Evolutionary conservation across 2,329 filamentous ascomycete species (phyloP).

Genomic region (Intubia oerlemansii): DNA sequence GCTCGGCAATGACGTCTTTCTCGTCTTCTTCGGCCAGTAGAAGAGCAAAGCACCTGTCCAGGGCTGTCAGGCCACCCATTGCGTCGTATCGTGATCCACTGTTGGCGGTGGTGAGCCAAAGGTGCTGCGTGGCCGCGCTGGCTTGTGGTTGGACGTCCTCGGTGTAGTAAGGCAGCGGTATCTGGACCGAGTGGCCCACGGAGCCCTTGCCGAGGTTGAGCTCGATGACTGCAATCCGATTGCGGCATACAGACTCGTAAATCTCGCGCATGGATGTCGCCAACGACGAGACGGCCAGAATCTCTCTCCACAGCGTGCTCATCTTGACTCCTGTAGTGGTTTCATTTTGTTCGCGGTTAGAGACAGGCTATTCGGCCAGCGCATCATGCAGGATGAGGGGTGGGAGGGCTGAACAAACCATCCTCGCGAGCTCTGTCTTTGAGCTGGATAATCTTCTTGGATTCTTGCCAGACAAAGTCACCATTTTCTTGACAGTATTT

Average conservation of each 20-base stretch:
- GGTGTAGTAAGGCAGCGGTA: constrained; percentile 45
- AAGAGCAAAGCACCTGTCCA: constrained; percentile 74
- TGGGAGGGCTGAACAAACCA: constrained; percentile 16
- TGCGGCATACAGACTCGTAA: constrained; percentile 60
- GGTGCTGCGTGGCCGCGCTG: constrained; percentile 42
- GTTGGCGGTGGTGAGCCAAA: constrained; percentile 78
- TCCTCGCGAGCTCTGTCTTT: constrained; percentile 67
- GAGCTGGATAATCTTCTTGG: constrained; percentile 57
- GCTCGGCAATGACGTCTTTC: constrained; percentile 47
- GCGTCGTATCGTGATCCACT: constrained; percentile 49
- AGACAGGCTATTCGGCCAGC: no score
- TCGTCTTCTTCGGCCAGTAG: constrained; percentile 73
- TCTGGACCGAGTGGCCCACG: constrained; percentile 41
- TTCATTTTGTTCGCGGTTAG: no score
- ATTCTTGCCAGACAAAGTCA: constrained; percentile 82
- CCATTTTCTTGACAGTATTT: constrained; percentile 82
- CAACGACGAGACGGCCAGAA: constrained; percentile 51
- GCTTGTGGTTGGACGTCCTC: constrained; percentile 49
- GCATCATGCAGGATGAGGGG: no score
- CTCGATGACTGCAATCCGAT: constrained; percentile 68
- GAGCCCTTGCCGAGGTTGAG: constrained; percentile 41
- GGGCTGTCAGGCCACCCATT: constrained; percentile 39
- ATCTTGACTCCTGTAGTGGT: constrained; percentile 28
- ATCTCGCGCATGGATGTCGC: constrained; percentile 67
- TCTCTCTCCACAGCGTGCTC: constrained; percentile 46